These are phyloP conservation scores for Curvularia lunata DNA, from an alignment of 2,329 filamentous ascomycete genomes.

Conservation along the genomic window DNA sequence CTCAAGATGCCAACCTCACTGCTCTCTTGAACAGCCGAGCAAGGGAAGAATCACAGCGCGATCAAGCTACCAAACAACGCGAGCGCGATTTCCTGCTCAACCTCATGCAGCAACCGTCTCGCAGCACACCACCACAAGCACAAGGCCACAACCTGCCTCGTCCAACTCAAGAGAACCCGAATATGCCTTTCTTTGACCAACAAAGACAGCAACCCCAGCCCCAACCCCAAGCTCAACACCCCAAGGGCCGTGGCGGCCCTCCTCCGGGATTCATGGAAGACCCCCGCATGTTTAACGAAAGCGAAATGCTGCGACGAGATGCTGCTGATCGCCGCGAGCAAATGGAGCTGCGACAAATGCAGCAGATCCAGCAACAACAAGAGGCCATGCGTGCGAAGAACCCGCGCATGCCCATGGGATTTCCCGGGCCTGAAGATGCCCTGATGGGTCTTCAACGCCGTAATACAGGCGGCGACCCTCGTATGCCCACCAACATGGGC, in stretches of 20 bases:
- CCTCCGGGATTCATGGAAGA: constrained; percentile 50
- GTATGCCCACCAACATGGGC: constrained; percentile 50
- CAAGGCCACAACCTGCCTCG: constrained; percentile 46
- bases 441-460: constrained; percentile 45
- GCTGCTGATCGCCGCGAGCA: constrained; percentile 41
- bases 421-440: constrained; percentile 43
- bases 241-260: constrained; percentile 46
- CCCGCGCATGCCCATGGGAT: constrained; percentile 41
- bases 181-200: constrained; percentile 46
- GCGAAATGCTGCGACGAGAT: constrained; percentile 43
- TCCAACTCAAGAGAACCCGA: constrained; percentile 39
- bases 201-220: constrained; percentile 40
- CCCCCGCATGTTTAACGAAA: constrained; percentile 41
- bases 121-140: constrained; percentile 43
- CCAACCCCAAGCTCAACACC: constrained; percentile 37
- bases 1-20: constrained; percentile 43
- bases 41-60: constrained; percentile 45
- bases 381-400: constrained; percentile 46
- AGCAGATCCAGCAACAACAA: constrained; percentile 44
- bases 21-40: constrained; percentile 50
- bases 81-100: constrained; percentile 84
- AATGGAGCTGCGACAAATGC: constrained; percentile 38
- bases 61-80: constrained; percentile 60
- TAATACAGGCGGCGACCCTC: constrained; percentile 46
- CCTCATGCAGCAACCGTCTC: constrained; percentile 71